Evolutionary conservation across 163 green algal genomes (phyloP).

Genomic region (Scenedesmus sp.): DNA sequence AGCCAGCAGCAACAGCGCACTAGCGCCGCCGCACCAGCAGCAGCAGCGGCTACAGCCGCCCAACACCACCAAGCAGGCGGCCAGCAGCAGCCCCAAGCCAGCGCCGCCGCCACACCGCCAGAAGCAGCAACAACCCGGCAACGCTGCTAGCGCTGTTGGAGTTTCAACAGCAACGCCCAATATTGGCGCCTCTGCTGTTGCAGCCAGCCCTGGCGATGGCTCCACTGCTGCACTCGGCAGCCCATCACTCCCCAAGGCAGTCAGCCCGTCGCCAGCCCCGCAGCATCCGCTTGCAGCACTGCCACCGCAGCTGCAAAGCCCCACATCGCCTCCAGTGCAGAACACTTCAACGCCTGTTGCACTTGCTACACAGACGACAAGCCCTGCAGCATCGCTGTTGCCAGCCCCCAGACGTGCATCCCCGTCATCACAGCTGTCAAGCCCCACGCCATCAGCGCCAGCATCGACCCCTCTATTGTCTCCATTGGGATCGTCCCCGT

Average conservation of each 20-base stretch:
- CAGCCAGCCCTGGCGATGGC: background rate
- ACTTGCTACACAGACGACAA: background rate
- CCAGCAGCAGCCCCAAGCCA: background rate
- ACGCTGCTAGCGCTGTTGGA: background rate
- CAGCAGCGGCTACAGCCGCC: background rate
- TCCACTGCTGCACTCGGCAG: background rate
- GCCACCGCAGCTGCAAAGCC: background rate
- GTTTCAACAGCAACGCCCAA: background rate
- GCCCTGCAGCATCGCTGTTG: background rate
- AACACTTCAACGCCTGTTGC: no score
- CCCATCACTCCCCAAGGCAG: background rate
- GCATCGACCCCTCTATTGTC: background rate
- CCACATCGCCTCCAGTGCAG: no score
- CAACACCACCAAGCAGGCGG: no score
- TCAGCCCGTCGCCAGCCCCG: background rate
- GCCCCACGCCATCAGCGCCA: background rate
- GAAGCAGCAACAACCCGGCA: background rate
- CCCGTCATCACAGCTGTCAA: background rate
- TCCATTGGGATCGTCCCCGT: no score
- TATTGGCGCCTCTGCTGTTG: background rate
- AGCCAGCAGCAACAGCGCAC: background rate
- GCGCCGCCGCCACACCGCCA: background rate
- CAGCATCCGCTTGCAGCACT: background rate
- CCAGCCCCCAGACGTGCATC: background rate
- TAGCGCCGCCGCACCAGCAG: background rate